phyloP scores from a whole-genome alignment of 495 filamentous ascomycete species.

The Hypoxylon crocopeplum region DNA sequence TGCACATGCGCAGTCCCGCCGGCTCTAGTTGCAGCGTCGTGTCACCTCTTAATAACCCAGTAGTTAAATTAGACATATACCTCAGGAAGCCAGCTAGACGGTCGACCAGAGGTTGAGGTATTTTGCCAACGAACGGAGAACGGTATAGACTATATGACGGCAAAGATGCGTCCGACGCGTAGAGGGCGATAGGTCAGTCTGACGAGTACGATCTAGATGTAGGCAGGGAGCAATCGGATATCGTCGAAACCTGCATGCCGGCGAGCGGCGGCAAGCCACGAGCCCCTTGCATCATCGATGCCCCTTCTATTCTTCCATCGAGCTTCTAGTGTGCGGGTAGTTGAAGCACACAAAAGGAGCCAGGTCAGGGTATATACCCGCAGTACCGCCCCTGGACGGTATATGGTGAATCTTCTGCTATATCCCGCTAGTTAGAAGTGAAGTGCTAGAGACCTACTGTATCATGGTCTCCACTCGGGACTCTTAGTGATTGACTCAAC shows the following conservation, averaged over 20 bases:
- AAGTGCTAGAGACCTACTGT: neutral
- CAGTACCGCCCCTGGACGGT: neutral
- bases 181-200: no score
- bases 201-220: no score
- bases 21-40: constrained; percentile 7
- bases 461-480: neutral
- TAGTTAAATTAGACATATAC: neutral
- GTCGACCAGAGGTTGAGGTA: no score
- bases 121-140: no score
- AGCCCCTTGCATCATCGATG: constrained; percentile 32
- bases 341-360: constrained; percentile 15
- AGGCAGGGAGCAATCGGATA: constrained; percentile 7
- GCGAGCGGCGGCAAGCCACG: constrained; percentile 33
- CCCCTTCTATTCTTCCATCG: constrained; percentile 31
- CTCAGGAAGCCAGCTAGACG: neutral
- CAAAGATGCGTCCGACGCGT: no score
- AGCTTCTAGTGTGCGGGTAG: constrained; percentile 32
- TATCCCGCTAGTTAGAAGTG: neutral
- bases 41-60: neutral
- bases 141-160: no score
- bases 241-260: constrained; percentile 27
- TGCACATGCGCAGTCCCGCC: constrained; percentile 24
- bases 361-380: constrained; percentile 21
- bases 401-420: neutral
- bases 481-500: neutral